These are phyloP conservation scores for Naumovozyma dairenensis DNA, from an alignment of 805 yeast genomes.

Conservation along the genomic window DNA sequence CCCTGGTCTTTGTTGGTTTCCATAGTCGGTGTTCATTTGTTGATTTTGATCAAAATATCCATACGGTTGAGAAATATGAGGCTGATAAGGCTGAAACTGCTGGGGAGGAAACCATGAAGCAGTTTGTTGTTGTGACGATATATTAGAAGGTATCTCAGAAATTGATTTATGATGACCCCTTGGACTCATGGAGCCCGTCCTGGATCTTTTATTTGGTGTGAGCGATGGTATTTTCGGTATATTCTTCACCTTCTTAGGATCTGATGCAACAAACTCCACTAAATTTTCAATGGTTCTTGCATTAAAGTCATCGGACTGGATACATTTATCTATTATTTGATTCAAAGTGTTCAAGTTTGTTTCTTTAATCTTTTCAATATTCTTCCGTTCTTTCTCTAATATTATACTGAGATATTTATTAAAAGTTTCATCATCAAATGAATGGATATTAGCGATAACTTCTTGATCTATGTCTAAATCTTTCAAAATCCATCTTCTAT, in stretches of 20 bases:
- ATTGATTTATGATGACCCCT: slow-evolving; percentile 9
- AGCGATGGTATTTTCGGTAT: too few species aligned
- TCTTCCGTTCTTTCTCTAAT: slow-evolving; percentile 12
- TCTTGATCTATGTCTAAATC: background rate
- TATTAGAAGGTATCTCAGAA: slow-evolving; percentile 12
- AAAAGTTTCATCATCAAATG: slow-evolving; percentile 6
- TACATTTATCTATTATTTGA: slow-evolving; percentile 15
- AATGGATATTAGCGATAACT: slow-evolving; percentile 3
- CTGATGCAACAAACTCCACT: slow-evolving; percentile 5
- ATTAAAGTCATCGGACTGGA: slow-evolving; percentile 10
- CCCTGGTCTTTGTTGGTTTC: too few species aligned
- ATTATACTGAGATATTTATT: slow-evolving; percentile 12
- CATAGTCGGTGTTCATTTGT: too few species aligned
- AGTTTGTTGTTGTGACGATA: background rate
- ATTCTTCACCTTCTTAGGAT: background rate
- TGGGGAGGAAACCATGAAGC: background rate
- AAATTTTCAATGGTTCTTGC: slow-evolving; percentile 10
- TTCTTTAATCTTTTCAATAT: slow-evolving; percentile 13
- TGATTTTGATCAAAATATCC: too few species aligned
- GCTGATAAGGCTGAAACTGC: too few species aligned
- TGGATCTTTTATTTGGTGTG: too few species aligned
- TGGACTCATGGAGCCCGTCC: slow-evolving; percentile 7
- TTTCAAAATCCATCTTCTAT: background rate
- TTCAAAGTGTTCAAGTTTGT: slow-evolving; percentile 13
- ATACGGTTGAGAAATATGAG: too few species aligned